phyloP scores from a whole-genome alignment of 805 yeast genomes.

The Cephaloascus fragrans region DNA sequence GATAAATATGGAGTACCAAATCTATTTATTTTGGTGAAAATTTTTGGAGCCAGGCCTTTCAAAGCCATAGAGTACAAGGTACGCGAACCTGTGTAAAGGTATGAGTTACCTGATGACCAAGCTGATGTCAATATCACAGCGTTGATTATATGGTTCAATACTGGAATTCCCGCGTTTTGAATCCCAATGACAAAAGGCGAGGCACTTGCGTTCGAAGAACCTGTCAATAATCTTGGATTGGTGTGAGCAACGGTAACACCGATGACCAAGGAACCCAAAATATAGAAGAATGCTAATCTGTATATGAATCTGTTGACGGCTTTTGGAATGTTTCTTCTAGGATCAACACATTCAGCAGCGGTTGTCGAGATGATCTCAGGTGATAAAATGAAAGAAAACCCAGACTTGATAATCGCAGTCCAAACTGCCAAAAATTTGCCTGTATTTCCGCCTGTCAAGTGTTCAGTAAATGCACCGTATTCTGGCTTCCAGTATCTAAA shows the following conservation, averaged over 20 bases:
- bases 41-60: constrained; percentile 27
- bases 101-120: constrained; percentile 37
- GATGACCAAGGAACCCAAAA: constrained; percentile 44
- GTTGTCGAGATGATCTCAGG: constrained; percentile 55
- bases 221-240: constrained; percentile 36
- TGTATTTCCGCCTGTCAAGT: constrained; percentile 39
- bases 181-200: constrained; percentile 62
- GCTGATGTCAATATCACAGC: constrained; percentile 55
- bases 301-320: constrained; percentile 52
- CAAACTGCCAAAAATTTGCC: constrained; percentile 59
- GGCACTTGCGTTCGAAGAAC: constrained; percentile 41
- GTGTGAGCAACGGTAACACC: constrained; percentile 51
- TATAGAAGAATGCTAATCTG: constrained; percentile 53
- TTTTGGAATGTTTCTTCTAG: constrained; percentile 51
- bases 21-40: constrained; percentile 21
- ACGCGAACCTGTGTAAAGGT: constrained; percentile 31
- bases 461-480: constrained; percentile 34
- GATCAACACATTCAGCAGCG: constrained; percentile 50
- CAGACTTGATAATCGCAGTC: constrained; percentile 55
- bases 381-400: constrained; percentile 52
- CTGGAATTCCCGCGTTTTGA: constrained; percentile 48
- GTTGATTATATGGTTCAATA: constrained; percentile 51
- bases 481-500: constrained; percentile 29
- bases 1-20: constrained; percentile 26
- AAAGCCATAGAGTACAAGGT: constrained; percentile 28